Conservation (phyloP, 306 rosid species). For the cucumber (Cucumis sativus) region DNA sequence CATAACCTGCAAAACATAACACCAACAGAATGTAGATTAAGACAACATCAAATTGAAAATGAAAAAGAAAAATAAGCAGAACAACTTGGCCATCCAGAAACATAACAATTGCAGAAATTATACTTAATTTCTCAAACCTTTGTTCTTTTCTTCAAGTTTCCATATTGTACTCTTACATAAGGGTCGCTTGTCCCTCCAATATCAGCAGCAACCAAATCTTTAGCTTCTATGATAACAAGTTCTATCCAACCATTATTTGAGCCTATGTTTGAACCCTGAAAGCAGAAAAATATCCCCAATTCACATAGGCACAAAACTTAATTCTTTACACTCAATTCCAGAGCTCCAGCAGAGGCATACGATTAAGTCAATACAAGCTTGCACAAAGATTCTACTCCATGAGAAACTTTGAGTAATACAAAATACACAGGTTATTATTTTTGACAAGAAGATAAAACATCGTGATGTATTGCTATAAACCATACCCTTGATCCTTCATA, state of each 20-base stretch:
- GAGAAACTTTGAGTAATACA: neutral
- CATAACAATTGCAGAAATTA: neutral
- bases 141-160: slow-evolving; percentile 68
- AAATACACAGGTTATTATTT: neutral
- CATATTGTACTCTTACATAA: slow-evolving; percentile 79
- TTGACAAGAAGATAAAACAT: neutral
- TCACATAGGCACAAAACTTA: neutral
- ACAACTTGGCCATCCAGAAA: neutral
- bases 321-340: neutral
- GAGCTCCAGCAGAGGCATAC: neutral
- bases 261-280: slow-evolving; percentile 38
- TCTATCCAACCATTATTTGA: slow-evolving; percentile 67
- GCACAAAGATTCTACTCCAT: neutral
- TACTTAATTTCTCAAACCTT: slow-evolving; percentile 40
- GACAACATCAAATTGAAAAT: neutral
- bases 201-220: slow-evolving; percentile 89
- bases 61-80: neutral
- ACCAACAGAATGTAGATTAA: neutral
- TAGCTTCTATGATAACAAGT: slow-evolving; percentile 77
- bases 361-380: neutral
- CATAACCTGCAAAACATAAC: slow-evolving; percentile 42
- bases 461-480: slow-evolving; percentile 1
- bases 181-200: slow-evolving; percentile 99
- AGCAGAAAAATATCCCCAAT: slow-evolving; percentile 11
- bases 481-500: slow-evolving; percentile 70